These are phyloP conservation scores for Rhododendron vialii DNA, from an alignment of 148 eudicot species.

Conservation along the genomic window DNA sequence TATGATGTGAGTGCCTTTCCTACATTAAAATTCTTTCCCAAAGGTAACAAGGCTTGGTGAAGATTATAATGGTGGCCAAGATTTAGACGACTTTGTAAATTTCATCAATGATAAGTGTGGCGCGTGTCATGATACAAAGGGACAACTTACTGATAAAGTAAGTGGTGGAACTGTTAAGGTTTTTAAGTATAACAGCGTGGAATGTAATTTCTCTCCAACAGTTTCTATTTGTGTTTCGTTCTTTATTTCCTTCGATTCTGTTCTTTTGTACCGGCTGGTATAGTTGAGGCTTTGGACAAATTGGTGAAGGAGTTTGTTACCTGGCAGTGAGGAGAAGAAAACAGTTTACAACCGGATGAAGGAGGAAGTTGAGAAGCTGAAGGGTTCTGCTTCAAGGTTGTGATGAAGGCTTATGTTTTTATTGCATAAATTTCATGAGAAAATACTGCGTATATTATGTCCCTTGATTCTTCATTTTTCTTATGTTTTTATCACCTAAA, in stretches of 20 bases:
- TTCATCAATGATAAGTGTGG: constrained; percentile 91
- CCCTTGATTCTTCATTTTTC: neutral
- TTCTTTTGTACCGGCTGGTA: constrained; percentile 53
- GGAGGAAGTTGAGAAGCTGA: constrained; percentile 80
- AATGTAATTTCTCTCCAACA: neutral
- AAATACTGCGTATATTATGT: neutral
- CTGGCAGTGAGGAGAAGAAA: constrained; percentile 61
- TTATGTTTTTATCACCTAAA: neutral
- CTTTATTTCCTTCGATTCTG: neutral
- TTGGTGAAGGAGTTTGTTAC: constrained; percentile 77
- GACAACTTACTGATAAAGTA: constrained; percentile 73
- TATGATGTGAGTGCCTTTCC: constrained; percentile 88
- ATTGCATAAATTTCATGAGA: neutral
- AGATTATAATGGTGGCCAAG: constrained; percentile 87
- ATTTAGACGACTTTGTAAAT: constrained; percentile 70
- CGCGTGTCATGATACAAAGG: constrained; percentile 76
- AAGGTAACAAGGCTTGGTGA: constrained; percentile 86
- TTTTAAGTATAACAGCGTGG: neutral
- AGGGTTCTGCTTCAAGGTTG: constrained; percentile 80
- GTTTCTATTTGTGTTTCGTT: neutral
- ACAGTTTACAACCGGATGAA: constrained; percentile 49
- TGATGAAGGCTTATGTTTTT: neutral
- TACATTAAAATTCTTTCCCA: constrained; percentile 88
- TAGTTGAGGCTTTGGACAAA: constrained; percentile 45
- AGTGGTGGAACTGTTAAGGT: neutral